These are phyloP conservation scores for Eucalyptus sp. DNA, from an alignment of 345 rosid species.

Conservation along the genomic window DNA sequence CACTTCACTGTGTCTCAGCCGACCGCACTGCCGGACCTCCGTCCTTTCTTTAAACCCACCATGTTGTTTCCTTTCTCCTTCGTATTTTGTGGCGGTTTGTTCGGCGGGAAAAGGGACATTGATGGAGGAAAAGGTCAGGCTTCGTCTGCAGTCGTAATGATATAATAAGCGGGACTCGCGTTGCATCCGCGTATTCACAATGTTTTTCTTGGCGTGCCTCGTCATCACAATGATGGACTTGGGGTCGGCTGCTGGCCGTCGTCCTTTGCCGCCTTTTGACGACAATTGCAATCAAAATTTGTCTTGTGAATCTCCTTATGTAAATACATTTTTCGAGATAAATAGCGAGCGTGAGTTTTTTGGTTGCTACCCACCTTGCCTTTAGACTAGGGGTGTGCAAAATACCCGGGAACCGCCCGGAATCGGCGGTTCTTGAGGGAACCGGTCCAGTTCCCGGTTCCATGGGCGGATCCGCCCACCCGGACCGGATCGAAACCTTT, in stretches of 20 bases:
- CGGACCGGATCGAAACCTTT: too few species aligned
- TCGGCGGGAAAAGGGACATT: not conserved
- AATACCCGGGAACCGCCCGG: too few species aligned
- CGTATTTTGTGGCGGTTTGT: not conserved
- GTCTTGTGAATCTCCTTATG: not conserved
- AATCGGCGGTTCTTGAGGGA: too few species aligned
- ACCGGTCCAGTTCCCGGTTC: too few species aligned
- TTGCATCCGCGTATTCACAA: not conserved
- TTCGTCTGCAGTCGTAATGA: not conserved
- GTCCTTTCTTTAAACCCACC: not conserved
- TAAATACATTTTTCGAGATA: not conserved
- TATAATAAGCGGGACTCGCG: not conserved
- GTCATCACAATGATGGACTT: not conserved
- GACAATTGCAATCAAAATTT: not conserved
- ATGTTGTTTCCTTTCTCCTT: not conserved
- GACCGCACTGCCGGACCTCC: not conserved
- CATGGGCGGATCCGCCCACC: too few species aligned
- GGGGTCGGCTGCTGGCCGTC: not conserved
- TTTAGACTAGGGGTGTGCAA: not conserved
- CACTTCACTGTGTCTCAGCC: not conserved
- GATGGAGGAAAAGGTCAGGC: not conserved
- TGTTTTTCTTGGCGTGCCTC: not conserved
- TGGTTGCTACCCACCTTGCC: not conserved
- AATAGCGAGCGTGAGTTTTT: not conserved
- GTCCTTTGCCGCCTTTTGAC: not conserved